Evolutionary conservation across 257 asterid species (phyloP).

Genomic region (Solanum dulcamara): DNA sequence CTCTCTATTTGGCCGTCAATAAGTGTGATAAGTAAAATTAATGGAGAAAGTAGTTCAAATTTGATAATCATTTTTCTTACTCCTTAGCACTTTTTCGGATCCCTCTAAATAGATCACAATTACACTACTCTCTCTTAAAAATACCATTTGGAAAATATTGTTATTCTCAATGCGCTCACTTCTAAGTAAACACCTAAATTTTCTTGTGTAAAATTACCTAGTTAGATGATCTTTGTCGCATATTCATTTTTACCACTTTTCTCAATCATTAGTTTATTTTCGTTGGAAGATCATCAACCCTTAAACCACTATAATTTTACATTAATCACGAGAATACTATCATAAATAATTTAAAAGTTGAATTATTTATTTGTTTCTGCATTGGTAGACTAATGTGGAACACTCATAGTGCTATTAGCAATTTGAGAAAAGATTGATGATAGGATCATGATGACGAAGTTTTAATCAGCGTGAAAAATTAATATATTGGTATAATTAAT

Average conservation of each 20-base stretch:
- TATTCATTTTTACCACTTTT: not conserved
- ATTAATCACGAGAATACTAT: no score
- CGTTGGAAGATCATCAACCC: not conserved
- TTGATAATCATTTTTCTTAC: not conserved
- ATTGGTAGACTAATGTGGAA: not conserved
- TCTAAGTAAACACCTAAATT: not conserved
- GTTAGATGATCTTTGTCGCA: not conserved
- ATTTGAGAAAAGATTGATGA: not conserved
- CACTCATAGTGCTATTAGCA: not conserved
- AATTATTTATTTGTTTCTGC: not conserved
- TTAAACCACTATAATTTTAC: not conserved
- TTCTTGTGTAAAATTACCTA: not conserved
- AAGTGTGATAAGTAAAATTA: no score
- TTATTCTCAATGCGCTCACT: not conserved
- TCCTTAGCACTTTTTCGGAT: not conserved
- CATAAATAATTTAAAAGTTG: not conserved
- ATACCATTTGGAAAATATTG: not conserved
- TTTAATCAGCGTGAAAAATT: not conserved
- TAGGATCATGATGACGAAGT: not conserved
- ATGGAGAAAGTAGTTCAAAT: not conserved
- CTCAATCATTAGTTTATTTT: not conserved
- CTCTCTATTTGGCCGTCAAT: not conserved
- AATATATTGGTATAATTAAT: not conserved
- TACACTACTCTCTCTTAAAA: not conserved
- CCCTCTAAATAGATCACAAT: rapidly evolving